Evolutionary conservation across 2,329 filamentous ascomycete species (phyloP).

Genomic region (Zasmidium cellare): DNA sequence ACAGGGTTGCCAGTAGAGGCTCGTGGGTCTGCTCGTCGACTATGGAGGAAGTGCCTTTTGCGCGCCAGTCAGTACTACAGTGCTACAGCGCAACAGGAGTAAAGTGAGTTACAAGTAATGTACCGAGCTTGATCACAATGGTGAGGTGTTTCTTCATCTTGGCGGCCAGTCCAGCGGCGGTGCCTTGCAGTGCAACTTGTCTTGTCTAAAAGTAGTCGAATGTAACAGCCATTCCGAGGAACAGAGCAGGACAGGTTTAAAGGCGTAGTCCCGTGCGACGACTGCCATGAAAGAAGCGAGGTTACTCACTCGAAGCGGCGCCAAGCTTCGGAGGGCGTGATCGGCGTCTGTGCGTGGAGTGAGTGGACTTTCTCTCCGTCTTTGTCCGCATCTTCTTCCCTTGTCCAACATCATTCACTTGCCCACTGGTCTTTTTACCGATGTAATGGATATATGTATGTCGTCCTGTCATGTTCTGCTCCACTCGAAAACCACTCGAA

Average conservation of each 20-base stretch:
- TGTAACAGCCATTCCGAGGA: constrained; percentile 2
- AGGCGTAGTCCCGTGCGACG: background rate
- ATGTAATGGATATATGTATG: too few species aligned
- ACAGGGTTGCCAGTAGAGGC: constrained; percentile 85
- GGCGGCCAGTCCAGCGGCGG: constrained; percentile 2
- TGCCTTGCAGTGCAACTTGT: background rate
- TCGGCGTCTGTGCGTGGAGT: background rate
- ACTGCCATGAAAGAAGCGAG: background rate
- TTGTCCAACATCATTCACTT: background rate
- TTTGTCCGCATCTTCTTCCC: background rate
- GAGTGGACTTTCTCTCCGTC: background rate
- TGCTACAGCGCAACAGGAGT: constrained; percentile 2
- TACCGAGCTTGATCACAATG: constrained; percentile 87
- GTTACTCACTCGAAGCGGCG: background rate
- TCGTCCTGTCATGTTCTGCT: too few species aligned
- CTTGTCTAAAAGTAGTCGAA: background rate
- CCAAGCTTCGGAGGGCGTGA: background rate
- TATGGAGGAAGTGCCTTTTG: constrained; percentile 91
- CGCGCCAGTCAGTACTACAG: constrained; percentile 12
- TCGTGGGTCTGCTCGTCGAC: constrained; percentile 95
- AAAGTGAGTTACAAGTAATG: constrained; percentile 23
- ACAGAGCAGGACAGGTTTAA: background rate
- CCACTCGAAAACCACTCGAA: too few species aligned
- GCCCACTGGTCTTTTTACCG: background rate
- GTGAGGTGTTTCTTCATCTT: constrained; percentile 70